phyloP scores from a whole-genome alignment of 176 grass and related monocot genomes.

The Aegilops tauschii region DNA sequence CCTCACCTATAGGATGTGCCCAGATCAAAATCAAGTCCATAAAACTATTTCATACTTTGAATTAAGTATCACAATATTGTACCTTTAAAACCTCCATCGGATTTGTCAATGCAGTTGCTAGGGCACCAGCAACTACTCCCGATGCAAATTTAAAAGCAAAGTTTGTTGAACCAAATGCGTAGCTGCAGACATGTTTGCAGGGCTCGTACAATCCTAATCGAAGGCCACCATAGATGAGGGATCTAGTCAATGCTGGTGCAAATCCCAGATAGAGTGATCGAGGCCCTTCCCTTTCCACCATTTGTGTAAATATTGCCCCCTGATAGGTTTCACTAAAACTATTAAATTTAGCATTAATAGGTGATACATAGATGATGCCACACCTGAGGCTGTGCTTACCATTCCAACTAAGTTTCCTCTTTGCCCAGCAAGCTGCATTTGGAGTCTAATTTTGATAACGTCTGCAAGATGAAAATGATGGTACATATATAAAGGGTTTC shows the following conservation, averaged over 20 bases:
- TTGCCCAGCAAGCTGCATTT: conserved; percentile 96
- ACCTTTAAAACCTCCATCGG: conserved; percentile 91
- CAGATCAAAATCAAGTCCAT: conserved; percentile 9
- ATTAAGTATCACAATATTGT: conserved; percentile 9
- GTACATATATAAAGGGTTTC: conserved; percentile 28
- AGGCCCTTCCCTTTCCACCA: conserved; percentile 75
- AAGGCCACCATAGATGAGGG: conserved; percentile 88
- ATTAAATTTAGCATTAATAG: conserved; percentile 13
- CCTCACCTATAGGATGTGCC: conserved; percentile 60
- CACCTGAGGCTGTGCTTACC: conserved; percentile 39
- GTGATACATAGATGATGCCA: conserved; percentile 1
- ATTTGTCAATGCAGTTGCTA: conserved; percentile 85
- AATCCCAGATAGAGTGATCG: conserved; percentile 82
- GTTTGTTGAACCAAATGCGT: conserved; percentile 80
- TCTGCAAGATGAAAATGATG: conserved; percentile 60
- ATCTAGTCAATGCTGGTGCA: conserved; percentile 73
- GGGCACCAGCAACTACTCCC: conserved; percentile 71
- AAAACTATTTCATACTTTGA: background rate
- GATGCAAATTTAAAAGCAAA: conserved; percentile 82
- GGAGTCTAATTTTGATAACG: conserved; percentile 99
- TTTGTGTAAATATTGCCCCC: conserved; percentile 72
- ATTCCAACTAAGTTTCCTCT: conserved; percentile 93
- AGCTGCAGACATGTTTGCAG: conserved; percentile 71
- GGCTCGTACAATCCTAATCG: conserved; percentile 91
- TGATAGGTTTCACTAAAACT: conserved; percentile 36